Evolutionary conservation across 495 filamentous ascomycete genomes (phyloP), one percentile per base, ranked within the genome.

Genomic region (Penicillium canariense): DNA sequence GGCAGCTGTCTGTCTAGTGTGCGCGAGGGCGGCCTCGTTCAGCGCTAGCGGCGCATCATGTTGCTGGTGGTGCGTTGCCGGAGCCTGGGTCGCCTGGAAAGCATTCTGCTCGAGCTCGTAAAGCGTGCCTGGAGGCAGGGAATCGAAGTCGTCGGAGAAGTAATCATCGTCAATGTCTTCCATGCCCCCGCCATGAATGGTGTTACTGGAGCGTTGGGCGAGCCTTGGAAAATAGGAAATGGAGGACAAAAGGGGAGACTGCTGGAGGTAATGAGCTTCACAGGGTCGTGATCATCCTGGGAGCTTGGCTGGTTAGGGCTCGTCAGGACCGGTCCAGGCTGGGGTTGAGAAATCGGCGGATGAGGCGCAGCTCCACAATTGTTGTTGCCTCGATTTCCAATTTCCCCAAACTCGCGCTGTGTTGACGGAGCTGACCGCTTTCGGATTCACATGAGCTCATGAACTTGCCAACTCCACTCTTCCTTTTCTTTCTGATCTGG

Each of bases 131-230:
- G 74, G 60, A 38, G 82, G 79, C 42, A 86, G 67, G 50, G 72
- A 74, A 60, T 84, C 83, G 56, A 85, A 73, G 59, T 86, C 81
- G 66, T 87, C 87, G 55, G 77, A 84, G 70, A 85, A 86, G 65
- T 76, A 78, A 48, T 85, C 84, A 67, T 86, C 83, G 60, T 81
- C 81, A 73, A 71, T 72, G 55, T 73, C 72, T 63, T 81, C 81
- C 81, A 84, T 84, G 67, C 76, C 77, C 73, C 65, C 64, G 74
- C 73, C 77, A 75, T 78, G 72, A 77, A 76, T 67, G 55, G 34
- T 62, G 50, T 43, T 31, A 50, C 7, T 34, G 26, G 39, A 35
- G 49, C 35, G 6, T 20, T 35, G 17, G 5, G 18, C 5, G 32
- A 38, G 40, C 22, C 17, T 44, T 36, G 25, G 54, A 42, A 46